Percentiles rank a stretch among this genome's conserved stretches.
phyloP scores from a whole-genome alignment of 2,329 filamentous ascomycete genomes.

The Pseudocercospora eumusae region DNA sequence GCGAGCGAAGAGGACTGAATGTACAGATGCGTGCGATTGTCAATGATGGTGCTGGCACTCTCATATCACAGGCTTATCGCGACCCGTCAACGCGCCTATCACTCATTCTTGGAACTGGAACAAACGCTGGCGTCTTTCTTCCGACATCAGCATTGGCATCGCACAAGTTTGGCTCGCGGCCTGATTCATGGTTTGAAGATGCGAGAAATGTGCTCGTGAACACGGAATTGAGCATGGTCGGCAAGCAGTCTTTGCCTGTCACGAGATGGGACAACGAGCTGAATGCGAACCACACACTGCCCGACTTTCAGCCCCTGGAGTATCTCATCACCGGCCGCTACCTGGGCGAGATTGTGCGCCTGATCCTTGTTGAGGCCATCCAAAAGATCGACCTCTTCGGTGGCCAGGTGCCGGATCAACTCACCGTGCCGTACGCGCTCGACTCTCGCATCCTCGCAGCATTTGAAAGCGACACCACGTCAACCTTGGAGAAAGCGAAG shows the following conservation, averaged over 20 bases:
- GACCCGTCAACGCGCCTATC: conserved; percentile 63
- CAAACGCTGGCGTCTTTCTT: conserved; percentile 64
- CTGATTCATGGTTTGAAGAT: conserved; percentile 56
- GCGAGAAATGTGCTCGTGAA: conserved; percentile 66
- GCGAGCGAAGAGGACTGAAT: conserved; percentile 55
- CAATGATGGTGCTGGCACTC: conserved; percentile 63
- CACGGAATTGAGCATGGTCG: conserved; percentile 68
- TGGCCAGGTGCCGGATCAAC: conserved; percentile 56
- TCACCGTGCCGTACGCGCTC: conserved; percentile 60
- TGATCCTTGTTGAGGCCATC: conserved; percentile 63
- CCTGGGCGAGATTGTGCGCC: conserved; percentile 62
- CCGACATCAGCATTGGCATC: conserved; percentile 56
- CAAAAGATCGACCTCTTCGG: conserved; percentile 58
- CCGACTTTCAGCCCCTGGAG: conserved; percentile 66
- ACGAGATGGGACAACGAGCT: conserved; percentile 64
- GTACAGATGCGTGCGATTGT: conserved; percentile 64
- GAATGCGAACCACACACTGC: conserved; percentile 58
- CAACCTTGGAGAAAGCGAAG: conserved; percentile 44
- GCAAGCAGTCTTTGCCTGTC: conserved; percentile 58
- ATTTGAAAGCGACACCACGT: conserved; percentile 54
- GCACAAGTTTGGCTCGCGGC: conserved; percentile 59
- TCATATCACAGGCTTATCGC: conserved; percentile 63
- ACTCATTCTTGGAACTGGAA: conserved; percentile 65
- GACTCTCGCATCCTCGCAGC: conserved; percentile 61
- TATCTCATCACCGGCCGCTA: conserved; percentile 66